phyloP scores from a whole-genome alignment of 257 asterid species.

The Euphrasia confusa region DNA sequence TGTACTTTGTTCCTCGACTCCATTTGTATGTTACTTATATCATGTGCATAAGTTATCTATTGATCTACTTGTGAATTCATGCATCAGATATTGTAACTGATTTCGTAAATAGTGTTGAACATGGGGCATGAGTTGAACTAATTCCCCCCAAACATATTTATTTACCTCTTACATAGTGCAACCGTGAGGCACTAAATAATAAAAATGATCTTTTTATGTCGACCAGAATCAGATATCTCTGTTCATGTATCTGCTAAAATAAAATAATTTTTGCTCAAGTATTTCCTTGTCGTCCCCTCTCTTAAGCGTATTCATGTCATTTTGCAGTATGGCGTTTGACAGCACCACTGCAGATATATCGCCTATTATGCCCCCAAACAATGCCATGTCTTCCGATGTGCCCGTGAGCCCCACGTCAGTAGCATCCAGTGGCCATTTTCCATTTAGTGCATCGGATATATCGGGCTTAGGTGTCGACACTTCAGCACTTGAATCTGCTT shows the following conservation, averaged over 20 bases:
- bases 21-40: too few relatives aligned
- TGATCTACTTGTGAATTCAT: not conserved
- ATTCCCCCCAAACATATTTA: too few relatives aligned
- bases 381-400: conserved; percentile 67
- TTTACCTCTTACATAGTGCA: too few relatives aligned
- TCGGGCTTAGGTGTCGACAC: conserved; percentile 84
- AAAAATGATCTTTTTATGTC: too few relatives aligned
- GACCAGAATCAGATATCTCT: too few relatives aligned
- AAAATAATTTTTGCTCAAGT: not conserved
- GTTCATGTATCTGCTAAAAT: not conserved
- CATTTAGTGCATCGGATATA: conserved; percentile 76
- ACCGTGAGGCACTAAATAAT: too few relatives aligned
- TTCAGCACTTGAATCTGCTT: conserved; percentile 73
- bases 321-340: conserved; percentile 66
- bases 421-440: conserved; percentile 90
- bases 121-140: too few relatives aligned
- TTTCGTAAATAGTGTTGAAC: too few relatives aligned
- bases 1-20: too few relatives aligned
- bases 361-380: conserved; percentile 56
- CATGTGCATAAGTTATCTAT: too few relatives aligned
- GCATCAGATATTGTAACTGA: too few relatives aligned
- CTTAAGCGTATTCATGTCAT: not conserved
- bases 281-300: not conserved
- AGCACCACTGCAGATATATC: conserved; percentile 47
- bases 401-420: conserved; percentile 88